Evolutionary conservation across 768 basidiomycete species (phyloP), one percentile per base, ranked within the genome.

Genomic region (Galerina marginata): DNA sequence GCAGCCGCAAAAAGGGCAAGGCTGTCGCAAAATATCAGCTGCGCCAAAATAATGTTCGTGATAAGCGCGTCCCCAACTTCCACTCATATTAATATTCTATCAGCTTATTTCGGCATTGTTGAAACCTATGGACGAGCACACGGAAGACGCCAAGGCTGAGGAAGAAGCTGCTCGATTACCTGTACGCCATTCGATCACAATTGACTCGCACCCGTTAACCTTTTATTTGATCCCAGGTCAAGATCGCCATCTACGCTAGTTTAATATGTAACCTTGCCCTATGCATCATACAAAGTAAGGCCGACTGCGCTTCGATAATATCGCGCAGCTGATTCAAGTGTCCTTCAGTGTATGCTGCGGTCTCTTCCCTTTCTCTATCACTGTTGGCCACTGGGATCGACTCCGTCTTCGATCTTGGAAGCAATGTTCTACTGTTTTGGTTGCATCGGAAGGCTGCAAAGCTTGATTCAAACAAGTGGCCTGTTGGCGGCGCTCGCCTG

Each of bases 311-410:
- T 25, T 15, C 29, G 12, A 10, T 16, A 10, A 15, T 36, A 4
- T 38, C 12, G 33, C 26, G 23, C n/a, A 48, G 25, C 44, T 59
- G 14, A 56, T 39, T 20, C 15, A 40, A 25, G 36, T 43, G 2
- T 10, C 56, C 29, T 58, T 1, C 65, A 95, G 92, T 99, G 67
- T 99, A 98, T 71, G 96, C 93, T 11, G 96, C 97, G 11, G 82
- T 93, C 53, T 91, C 92, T 2, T 90, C 93, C 1, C 63, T 84
- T 4, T 96, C 94, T 0, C 78, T 98, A 4, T 93, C 95, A 4
- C 79, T 98, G 51, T 83, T 98, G 60, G 94, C 95, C 10, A 96
- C 95, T 2, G 91, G 84, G 9, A 91, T 96, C 69, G 96, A 99
- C 71, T 88, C 95, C 11, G 79, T 92, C 14, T 93, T 89, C 68